These are phyloP conservation scores for Fusarium sp. DNA, from an alignment of 2,329 filamentous ascomycete genomes.

Conservation along the genomic window DNA sequence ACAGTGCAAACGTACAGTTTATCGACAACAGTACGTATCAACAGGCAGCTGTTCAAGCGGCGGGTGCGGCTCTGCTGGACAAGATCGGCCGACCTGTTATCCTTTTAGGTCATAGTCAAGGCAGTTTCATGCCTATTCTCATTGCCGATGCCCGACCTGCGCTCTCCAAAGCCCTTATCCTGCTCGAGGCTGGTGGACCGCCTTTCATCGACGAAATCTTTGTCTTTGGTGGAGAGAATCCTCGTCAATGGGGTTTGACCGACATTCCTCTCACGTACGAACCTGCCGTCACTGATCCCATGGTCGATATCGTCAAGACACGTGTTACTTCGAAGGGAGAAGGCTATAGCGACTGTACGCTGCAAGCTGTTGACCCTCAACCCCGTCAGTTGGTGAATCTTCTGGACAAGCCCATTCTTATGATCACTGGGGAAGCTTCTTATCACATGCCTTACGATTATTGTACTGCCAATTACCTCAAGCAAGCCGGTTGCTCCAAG, in stretches of 20 bases:
- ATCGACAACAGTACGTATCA: slow-evolving; percentile 34
- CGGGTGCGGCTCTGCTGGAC: slow-evolving; percentile 55
- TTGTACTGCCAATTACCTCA: slow-evolving; percentile 33
- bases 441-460: slow-evolving; percentile 38
- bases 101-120: slow-evolving; percentile 58
- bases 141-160: slow-evolving; percentile 47
- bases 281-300: slow-evolving; percentile 47
- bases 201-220: slow-evolving; percentile 57
- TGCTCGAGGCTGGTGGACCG: slow-evolving; percentile 59
- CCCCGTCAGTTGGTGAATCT: slow-evolving; percentile 47
- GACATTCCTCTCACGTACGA: slow-evolving; percentile 60
- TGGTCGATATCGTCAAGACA: slow-evolving; percentile 21
- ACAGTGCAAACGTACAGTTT: slow-evolving; percentile 38
- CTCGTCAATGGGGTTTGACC: slow-evolving; percentile 57
- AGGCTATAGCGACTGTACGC: slow-evolving; percentile 25
- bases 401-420: slow-evolving; percentile 41
- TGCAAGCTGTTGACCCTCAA: slow-evolving; percentile 21
- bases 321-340: neutral
- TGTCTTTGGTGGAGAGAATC: slow-evolving; percentile 47
- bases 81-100: slow-evolving; percentile 54
- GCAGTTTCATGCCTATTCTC: slow-evolving; percentile 50
- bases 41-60: slow-evolving; percentile 27
- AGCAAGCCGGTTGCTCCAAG: slow-evolving; percentile 36
- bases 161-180: slow-evolving; percentile 54
- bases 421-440: slow-evolving; percentile 29